Base-by-base conservation (phyloP, 257 asterid genomes). In the Solanum dulcamara region DNA sequence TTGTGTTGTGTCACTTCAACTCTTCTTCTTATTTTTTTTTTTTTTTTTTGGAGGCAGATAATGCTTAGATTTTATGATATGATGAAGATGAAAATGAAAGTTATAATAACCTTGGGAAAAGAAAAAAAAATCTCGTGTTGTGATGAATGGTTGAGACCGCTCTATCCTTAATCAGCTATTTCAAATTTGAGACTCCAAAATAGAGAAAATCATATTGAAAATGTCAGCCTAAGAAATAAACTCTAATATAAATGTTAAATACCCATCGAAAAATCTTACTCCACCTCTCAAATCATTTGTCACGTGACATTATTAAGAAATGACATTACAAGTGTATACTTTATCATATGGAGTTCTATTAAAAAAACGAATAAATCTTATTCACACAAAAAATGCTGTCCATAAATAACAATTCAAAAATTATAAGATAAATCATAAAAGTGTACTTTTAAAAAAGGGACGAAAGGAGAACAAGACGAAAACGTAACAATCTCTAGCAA, bases 201-300 rank as follows among this genome's bases (percentile, higher is more conserved):
- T 38, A 0, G 7, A 38, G 7, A 38, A 7, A 7, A 7, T 7
- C 0, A 6, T 38, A 7, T 38, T 38, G 7, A 1, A 38, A 4
- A 1, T 7, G 10, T 6, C 6, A 0, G 6, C 7, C 8, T 6
- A n/a, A n/a, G n/a, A 38, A 7, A 5, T 2, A 0, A 0, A 38
- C 7, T 38, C 42, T 6, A 7, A 38, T n/a, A n/a, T n/a, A n/a
- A n/a, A n/a, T n/a, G n/a, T n/a, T n/a, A n/a, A n/a, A n/a, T n/a
- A n/a, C n/a, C n/a, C n/a, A n/a, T n/a, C n/a, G n/a, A n/a, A n/a
- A n/a, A n/a, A n/a, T n/a, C n/a, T n/a, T n/a, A n/a, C n/a, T n/a
- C n/a, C n/a, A n/a, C n/a, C n/a, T n/a, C n/a, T n/a, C n/a, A n/a
- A n/a, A n/a, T n/a, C n/a, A n/a, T n/a, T n/a, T n/a, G 71, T 62